Base-by-base conservation (phyloP, 805 yeast genomes). In the Nakazawaea wickerhamii region DNA sequence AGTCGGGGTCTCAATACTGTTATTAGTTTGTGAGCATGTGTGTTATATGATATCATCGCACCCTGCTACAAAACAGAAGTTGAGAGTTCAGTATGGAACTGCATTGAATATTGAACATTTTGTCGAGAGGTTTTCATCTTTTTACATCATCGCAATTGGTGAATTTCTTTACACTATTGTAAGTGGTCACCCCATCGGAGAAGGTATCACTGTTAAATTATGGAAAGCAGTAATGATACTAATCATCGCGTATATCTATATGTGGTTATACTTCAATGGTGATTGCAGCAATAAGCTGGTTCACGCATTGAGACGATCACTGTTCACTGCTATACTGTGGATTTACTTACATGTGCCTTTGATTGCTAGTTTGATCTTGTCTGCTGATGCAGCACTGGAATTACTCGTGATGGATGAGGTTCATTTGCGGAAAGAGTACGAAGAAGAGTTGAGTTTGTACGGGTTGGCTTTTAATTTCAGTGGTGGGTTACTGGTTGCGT, bases 101-200 rank as follows among this genome's bases (percentile, higher is more conserved):
- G 85, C 85, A 1, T 54, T 79, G 46, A 78, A 77, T 52, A 75
- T 81, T 43, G 84, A 79, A 49, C 85, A 80, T 52, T 84, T 79
- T 53, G 81, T 77, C 21, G 86, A 81, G 52, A 56, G 86, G 43
- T 68, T 65, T 50, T 67, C 73, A 2, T 75, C 79, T 0, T 80
- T 80, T 52, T 78, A 67, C 41, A 70, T 79, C 49, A 79, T 81
- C 57, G 84, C 83, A 4, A 67, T 80, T 48, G 86, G 86, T 27
- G 85, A 79, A 48, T 79, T 77, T 48, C 58, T 79, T 11, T 77
- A 71, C 51, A 71, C 69, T 31, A 61, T 75, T 7, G 81, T 77
- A 6, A 73, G 78, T 2, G 56, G 58, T 0, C 60, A 66, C n/a
- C 73, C 77, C 0, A 64, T 76, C 31, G 74, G 71, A 1, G 43